phyloP scores from a whole-genome alignment of 768 basidiomycete genomes.

The Amanita brunnescens region DNA sequence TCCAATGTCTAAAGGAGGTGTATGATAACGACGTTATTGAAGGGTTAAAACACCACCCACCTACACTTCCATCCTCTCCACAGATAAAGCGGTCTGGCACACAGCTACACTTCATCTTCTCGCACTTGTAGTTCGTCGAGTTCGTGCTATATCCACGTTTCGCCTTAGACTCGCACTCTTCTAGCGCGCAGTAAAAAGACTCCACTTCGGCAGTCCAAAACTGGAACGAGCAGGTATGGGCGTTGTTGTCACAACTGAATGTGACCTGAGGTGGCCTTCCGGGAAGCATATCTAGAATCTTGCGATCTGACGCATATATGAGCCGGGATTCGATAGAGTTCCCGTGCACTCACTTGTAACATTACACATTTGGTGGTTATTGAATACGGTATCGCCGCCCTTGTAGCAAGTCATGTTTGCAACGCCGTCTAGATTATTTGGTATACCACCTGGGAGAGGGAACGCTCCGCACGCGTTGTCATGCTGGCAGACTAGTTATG shows the following conservation, averaged over 20 bases:
- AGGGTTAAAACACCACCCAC: constrained; percentile 35
- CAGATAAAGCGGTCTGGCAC: constrained; percentile 94
- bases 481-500: constrained; percentile 67
- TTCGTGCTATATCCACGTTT: constrained; percentile 55
- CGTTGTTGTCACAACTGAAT: constrained; percentile 72
- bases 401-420: constrained; percentile 28
- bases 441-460: constrained; percentile 44
- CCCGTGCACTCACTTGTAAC: constrained; percentile 73
- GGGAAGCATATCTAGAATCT: constrained; percentile 89
- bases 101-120: constrained; percentile 82
- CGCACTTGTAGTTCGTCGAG: constrained; percentile 69
- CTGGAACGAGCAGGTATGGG: constrained; percentile 80
- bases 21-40: background rate
- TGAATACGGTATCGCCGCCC: constrained; percentile 88
- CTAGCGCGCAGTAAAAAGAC: constrained; percentile 90
- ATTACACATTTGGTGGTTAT: constrained; percentile 96
- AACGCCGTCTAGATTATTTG: constrained; percentile 27
- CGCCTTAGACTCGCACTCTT: constrained; percentile 49
- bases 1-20: constrained; percentile 59
- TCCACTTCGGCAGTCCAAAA: constrained; percentile 96
- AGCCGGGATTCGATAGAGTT: background rate
- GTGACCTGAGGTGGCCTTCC: constrained; percentile 94
- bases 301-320: constrained; percentile 55
- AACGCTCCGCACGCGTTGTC: constrained; percentile 77
- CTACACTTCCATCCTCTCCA: constrained; percentile 89